Evolutionary conservation across 2,329 filamentous ascomycete species (phyloP).

Genomic region (Trichophyton benhamiae): DNA sequence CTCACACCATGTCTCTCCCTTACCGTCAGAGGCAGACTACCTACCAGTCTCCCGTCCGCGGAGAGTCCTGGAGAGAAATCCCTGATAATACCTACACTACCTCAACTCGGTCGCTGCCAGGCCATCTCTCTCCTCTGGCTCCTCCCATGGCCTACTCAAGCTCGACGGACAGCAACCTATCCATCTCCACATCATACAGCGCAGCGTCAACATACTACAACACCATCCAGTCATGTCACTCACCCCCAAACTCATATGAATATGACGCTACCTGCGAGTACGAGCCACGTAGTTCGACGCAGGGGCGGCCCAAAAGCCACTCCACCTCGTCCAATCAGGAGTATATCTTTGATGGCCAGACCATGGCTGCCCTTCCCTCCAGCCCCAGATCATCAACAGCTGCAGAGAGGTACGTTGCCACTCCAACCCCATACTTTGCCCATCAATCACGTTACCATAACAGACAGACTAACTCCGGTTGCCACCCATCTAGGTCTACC

Average conservation of each 20-base stretch:
- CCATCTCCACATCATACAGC: slow-evolving; percentile 12
- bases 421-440: neutral
- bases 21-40: neutral
- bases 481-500: slow-evolving; percentile 8
- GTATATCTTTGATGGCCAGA: neutral
- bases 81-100: neutral
- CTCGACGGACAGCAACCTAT: slow-evolving; percentile 15
- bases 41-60: neutral
- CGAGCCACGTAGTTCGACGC: neutral
- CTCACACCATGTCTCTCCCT: neutral
- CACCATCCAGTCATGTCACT: neutral
- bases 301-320: neutral
- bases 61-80: neutral
- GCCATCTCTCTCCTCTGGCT: slow-evolving; percentile 6
- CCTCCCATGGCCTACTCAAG: slow-evolving; percentile 14
- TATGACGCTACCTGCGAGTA: neutral
- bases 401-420: slow-evolving; percentile 4
- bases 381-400: neutral
- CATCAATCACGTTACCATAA: neutral
- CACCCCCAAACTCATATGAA: neutral
- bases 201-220: slow-evolving; percentile 7
- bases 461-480: neutral
- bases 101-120: neutral
- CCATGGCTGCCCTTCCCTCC: neutral
- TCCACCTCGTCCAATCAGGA: neutral